Evolutionary conservation across 257 asterid genomes (phyloP).

Genomic region (Mentha longifolia): DNA sequence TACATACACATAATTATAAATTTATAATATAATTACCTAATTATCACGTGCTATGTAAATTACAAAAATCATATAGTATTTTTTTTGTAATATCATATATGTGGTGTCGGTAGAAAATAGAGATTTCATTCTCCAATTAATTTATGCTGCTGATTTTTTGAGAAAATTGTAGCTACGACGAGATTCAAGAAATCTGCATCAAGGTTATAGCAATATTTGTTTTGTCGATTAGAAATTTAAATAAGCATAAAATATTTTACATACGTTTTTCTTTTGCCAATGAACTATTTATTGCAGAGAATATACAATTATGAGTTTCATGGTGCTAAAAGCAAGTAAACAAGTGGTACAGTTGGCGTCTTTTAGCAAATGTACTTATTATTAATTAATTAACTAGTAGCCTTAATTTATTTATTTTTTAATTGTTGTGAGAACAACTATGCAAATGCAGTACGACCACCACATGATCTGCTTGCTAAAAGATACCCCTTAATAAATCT

Average conservation of each 20-base stretch:
- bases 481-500: conserved; percentile 26
- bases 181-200: neutral
- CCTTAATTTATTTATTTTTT: neutral
- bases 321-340: conserved; percentile 1
- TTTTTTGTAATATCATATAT: neutral
- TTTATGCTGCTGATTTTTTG: neutral
- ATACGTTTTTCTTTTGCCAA: neutral
- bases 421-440: neutral
- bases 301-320: neutral
- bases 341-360: neutral
- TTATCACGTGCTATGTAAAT: conserved; percentile 24
- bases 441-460: conserved; percentile 31
- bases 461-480: conserved; percentile 38
- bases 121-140: conserved; percentile 9
- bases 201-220: neutral
- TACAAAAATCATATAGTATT: neutral
- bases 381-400: neutral
- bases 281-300: neutral
- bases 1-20: too few species aligned
- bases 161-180: neutral
- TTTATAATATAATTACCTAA: conserved; percentile 1
- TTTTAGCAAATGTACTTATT: neutral
- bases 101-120: conserved; percentile 13
- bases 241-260: too few species aligned
- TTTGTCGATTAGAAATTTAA: neutral